Evolutionary conservation across 1,284 basidiomycete species (phyloP), one percentile per base, ranked within the genome.

Genomic region (Exobasidium rhododendri): DNA sequence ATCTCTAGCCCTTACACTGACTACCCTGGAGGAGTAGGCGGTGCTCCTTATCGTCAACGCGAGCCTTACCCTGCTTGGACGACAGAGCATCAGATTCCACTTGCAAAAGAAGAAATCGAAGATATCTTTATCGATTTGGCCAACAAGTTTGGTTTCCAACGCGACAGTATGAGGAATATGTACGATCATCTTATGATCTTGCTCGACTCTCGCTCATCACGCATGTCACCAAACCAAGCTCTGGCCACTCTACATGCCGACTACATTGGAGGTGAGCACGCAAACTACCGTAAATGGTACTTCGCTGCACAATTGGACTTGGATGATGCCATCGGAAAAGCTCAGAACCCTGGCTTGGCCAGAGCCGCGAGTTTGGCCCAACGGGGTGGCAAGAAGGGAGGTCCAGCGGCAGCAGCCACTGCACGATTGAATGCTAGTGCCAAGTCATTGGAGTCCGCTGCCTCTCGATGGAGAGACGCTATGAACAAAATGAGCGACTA

Each of bases 401-500:
- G 64, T 45, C 63, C 63, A 22, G 10, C 49, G 4, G 64, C 66
- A 24, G 58, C 62, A 31, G 73, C 80, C 14, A 79, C 82, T 1
- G 81, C 83, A 0, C 78, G 81, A 49, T 86, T 87, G 68, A 83
- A 85, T 0, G 85, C 85, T 52, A 85, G 87, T 52, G 89, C 89
- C 80, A 96, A 96, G 82, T 92, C 91, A 47, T 65, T 79, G 11
- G 87, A 89, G 72, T 89, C 87, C 7, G 94, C 94, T 17, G 84
- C 92, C 64, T 89, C 89, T 66, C 86, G 94, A 60, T 99, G 96
- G 96, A 85, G 94, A 52, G 90, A 93, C 75, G 94, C 96, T 11
- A 99, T 98, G 94, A 89, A 92, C 83, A 90, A 89, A 82, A 98
- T 98, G 96, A 91, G 88, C 75, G 91, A 94, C 79, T 99, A 99